Percentiles rank a stretch among this genome's conserved stretches.
These are phyloP conservation scores for Staphylotrichum longicolle DNA, from an alignment of 495 filamentous ascomycete genomes.

Conservation along the genomic window DNA sequence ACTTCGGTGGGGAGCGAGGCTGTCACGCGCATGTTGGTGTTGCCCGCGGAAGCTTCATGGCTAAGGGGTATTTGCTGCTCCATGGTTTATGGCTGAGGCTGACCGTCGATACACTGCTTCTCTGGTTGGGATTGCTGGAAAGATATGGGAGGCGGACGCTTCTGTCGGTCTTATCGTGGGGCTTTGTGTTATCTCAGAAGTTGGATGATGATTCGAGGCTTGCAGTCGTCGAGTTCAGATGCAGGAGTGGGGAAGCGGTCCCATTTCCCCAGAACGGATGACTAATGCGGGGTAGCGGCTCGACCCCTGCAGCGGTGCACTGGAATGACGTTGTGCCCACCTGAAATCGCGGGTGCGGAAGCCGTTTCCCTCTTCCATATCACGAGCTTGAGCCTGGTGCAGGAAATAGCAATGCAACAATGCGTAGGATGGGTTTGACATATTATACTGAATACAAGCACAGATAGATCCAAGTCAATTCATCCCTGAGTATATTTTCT, in stretches of 20 bases:
- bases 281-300: slow-evolving; percentile 25
- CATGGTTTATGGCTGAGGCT: slow-evolving; percentile 27
- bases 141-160: too few relatives aligned
- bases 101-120: too few relatives aligned
- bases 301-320: not conserved
- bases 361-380: not conserved
- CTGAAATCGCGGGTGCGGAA: slow-evolving; percentile 4
- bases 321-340: slow-evolving; percentile 21
- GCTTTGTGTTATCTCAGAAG: not conserved
- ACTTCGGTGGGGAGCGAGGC: slow-evolving; percentile 76
- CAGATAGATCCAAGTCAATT: not conserved
- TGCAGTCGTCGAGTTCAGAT: slow-evolving; percentile 2
- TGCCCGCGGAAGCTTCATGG: slow-evolving; percentile 70
- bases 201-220: not conserved
- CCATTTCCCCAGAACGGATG: slow-evolving; percentile 5
- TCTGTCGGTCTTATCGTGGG: too few relatives aligned
- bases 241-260: not conserved
- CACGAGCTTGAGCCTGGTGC: not conserved
- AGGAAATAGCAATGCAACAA: not conserved
- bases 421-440: not conserved
- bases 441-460: not conserved
- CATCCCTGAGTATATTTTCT: not conserved
- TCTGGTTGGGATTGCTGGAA: too few relatives aligned
- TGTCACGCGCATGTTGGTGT: slow-evolving; percentile 66
- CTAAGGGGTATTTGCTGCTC: slow-evolving; percentile 61